phyloP scores from a whole-genome alignment of 2,329 filamentous ascomycete species.

The Mariannaea sp. region DNA sequence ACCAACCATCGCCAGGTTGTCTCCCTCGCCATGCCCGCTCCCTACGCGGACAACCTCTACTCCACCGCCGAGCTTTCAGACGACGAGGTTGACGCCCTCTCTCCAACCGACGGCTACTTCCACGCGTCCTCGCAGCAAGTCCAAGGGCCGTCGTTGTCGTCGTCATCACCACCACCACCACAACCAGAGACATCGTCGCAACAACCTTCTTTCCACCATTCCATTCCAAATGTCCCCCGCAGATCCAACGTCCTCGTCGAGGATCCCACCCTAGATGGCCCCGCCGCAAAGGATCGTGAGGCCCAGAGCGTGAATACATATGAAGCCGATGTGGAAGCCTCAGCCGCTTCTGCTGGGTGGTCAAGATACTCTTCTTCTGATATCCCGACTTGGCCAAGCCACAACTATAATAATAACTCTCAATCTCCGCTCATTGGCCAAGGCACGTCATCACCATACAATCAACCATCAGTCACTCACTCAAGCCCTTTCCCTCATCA shows the following conservation, averaged over 20 bases:
- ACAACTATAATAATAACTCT: slow-evolving; percentile 23
- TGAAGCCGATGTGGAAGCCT: not conserved
- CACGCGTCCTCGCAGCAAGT: slow-evolving; percentile 43
- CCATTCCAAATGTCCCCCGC: slow-evolving; percentile 49
- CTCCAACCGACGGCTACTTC: slow-evolving; percentile 60
- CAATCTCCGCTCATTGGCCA: not conserved
- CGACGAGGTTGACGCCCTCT: slow-evolving; percentile 47
- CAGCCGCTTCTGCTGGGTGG: not conserved
- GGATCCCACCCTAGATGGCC: slow-evolving; percentile 52
- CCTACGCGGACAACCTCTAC: slow-evolving; percentile 56
- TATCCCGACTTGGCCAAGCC: slow-evolving; percentile 6
- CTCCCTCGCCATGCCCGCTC: slow-evolving; percentile 46
- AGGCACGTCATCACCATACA: not conserved
- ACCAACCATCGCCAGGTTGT: not conserved
- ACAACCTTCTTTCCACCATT: slow-evolving; percentile 32
- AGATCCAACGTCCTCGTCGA: slow-evolving; percentile 55
- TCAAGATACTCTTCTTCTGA: not conserved
- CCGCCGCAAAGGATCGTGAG: slow-evolving; percentile 50
- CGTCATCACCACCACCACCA: slow-evolving; percentile 18
- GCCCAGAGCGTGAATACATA: slow-evolving; percentile 42
- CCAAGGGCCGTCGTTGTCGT: slow-evolving; percentile 28
- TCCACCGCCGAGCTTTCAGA: slow-evolving; percentile 46
- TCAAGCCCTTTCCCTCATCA: slow-evolving; percentile 25
- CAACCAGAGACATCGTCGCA: too few relatives aligned
- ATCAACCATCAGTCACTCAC: slow-evolving; percentile 1